Evolutionary conservation across 164 flowering plant genomes (phyloP).

Genomic region (Berberis vulgaris): DNA sequence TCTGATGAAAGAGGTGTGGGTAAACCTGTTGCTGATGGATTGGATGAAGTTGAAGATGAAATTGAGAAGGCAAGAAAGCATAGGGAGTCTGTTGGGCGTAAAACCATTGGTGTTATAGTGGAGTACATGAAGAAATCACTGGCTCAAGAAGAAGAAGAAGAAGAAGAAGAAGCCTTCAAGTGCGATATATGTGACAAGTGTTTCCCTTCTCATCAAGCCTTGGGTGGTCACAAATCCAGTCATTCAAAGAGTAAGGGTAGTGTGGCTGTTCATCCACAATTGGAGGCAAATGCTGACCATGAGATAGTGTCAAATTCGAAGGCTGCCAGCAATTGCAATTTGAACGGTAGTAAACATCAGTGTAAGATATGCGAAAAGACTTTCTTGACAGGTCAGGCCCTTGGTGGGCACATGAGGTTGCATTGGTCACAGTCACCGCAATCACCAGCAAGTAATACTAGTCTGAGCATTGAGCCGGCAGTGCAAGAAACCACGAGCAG

Average conservation of each 20-base stretch:
- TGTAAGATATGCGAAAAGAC: constrained; percentile 28
- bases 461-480: too few relatives aligned
- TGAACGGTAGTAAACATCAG: constrained; percentile 3
- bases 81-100: neutral
- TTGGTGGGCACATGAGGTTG: constrained; percentile 35
- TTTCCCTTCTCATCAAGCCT: constrained; percentile 49
- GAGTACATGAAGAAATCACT: neutral
- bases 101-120: too few relatives aligned
- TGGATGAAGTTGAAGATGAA: too few relatives aligned
- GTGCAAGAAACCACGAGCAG: too few relatives aligned
- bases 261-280: neutral
- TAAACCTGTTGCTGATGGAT: too few relatives aligned
- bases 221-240: constrained; percentile 70
- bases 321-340: too few relatives aligned
- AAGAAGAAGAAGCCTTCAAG: constrained; percentile 27
- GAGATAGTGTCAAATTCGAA: too few relatives aligned
- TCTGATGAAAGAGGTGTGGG: too few relatives aligned
- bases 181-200: constrained; percentile 36
- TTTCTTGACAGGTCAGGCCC: constrained; percentile 35
- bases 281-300: neutral
- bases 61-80: too few relatives aligned
- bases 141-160: constrained; percentile 1
- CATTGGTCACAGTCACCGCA: constrained; percentile 9
- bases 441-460: too few relatives aligned
- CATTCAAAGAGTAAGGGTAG: constrained; percentile 30